Conservation (phyloP, 805 yeast genomes). For the Yarrowia divulgata region DNA sequence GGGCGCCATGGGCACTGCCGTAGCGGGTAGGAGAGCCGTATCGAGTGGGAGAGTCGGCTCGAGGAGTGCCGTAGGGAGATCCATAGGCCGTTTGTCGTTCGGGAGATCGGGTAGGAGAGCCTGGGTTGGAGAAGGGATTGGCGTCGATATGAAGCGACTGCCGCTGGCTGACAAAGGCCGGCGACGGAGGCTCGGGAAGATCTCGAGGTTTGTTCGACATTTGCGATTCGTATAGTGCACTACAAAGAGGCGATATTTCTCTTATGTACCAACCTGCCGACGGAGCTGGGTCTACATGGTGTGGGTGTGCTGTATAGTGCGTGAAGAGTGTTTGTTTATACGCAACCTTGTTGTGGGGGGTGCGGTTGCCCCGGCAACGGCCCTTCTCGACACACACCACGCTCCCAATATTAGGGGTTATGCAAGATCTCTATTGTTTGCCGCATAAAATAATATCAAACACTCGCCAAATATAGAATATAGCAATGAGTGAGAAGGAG, state of each 20-base stretch:
- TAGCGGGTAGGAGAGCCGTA: slow-evolving; percentile 45
- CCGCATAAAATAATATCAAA: background rate
- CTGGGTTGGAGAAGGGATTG: slow-evolving; percentile 40
- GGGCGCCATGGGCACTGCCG: slow-evolving; percentile 40
- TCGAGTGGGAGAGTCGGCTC: slow-evolving; percentile 38
- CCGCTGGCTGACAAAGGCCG: slow-evolving; percentile 36
- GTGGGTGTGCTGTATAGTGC: slow-evolving; percentile 18
- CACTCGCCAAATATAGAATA: slow-evolving; percentile 19
- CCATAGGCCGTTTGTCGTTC: slow-evolving; percentile 20
- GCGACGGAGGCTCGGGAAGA: slow-evolving; percentile 39
- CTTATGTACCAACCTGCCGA: slow-evolving; percentile 33
- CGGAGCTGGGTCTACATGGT: slow-evolving; percentile 26
- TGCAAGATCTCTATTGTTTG: slow-evolving; percentile 21
- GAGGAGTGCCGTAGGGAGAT: slow-evolving; percentile 40
- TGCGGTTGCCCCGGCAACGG: slow-evolving; percentile 25
- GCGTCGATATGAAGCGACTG: slow-evolving; percentile 39
- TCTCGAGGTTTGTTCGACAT: slow-evolving; percentile 38
- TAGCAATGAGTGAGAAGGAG: background rate
- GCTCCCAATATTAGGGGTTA: slow-evolving; percentile 12
- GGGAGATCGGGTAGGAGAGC: slow-evolving; percentile 39
- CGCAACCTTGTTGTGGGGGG: background rate
- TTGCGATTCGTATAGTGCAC: slow-evolving; percentile 2
- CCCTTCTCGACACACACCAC: no score
- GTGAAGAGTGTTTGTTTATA: slow-evolving; percentile 20
- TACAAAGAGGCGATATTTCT: slow-evolving; percentile 21